Conservation (phyloP, 805 yeast genomes). For the Wickerhamiella dianesei region DNA sequence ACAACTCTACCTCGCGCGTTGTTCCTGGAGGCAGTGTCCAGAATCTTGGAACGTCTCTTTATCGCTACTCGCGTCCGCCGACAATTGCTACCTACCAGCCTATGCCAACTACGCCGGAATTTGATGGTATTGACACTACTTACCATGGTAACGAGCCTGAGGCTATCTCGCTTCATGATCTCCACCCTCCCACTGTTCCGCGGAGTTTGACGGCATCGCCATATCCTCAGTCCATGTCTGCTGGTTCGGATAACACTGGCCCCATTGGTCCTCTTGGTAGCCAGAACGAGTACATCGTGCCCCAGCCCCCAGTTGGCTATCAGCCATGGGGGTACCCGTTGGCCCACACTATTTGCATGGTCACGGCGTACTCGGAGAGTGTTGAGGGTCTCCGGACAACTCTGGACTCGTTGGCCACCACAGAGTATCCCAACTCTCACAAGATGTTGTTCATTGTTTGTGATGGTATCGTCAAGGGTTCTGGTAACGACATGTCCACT, state of each 20-base stretch:
- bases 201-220: not conserved
- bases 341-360: constrained; percentile 57
- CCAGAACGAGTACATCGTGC: constrained; percentile 50
- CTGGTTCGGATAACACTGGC: constrained; percentile 1
- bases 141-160: constrained; percentile 20
- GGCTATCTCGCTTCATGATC: constrained; percentile 7
- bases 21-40: constrained; percentile 24
- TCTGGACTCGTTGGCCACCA: constrained; percentile 83
- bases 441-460: constrained; percentile 74
- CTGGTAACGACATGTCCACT: constrained; percentile 76
- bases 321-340: constrained; percentile 80
- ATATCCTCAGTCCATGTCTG: constrained; percentile 2
- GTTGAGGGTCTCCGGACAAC: constrained; percentile 76
- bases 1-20: constrained; percentile 21
- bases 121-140: constrained; percentile 16
- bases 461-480: constrained; percentile 90
- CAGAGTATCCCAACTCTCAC: constrained; percentile 92
- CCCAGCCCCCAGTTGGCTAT: constrained; percentile 81
- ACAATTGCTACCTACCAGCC: constrained; percentile 4
- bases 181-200: constrained; percentile 2
- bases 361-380: constrained; percentile 93
- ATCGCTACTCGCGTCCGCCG: constrained; percentile 19
- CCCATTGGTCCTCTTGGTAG: constrained; percentile 21
- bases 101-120: not conserved
- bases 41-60: constrained; percentile 14